These are phyloP conservation scores for Pythium vanterpoolii DNA, from an alignment of 352 stramenopile genomes.

Conservation along the genomic window DNA sequence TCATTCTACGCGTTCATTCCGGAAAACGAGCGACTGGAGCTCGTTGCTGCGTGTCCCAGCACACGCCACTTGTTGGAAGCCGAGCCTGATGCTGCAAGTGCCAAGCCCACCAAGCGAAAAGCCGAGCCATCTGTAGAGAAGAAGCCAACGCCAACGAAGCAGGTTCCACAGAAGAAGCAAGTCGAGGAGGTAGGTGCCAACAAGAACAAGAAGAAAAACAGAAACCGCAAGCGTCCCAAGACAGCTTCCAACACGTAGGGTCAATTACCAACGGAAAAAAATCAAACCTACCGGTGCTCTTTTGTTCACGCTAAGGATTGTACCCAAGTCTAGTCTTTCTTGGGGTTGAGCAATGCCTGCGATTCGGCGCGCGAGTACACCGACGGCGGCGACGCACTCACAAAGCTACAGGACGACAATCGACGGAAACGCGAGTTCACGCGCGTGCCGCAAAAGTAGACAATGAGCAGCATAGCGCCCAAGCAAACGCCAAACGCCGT, in stretches of 20 bases:
- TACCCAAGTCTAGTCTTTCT: constrained; percentile 15
- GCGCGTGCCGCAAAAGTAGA: constrained; percentile 77
- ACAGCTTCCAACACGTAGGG: neutral
- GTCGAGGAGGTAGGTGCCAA: neutral
- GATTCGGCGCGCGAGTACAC: constrained; percentile 46
- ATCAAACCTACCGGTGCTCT: neutral
- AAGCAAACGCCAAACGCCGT: constrained; percentile 77
- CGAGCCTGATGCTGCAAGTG: neutral
- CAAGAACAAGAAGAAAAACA: constrained; percentile 15
- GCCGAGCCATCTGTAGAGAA: neutral
- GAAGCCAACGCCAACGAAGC: neutral
- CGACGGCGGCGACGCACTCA: constrained; percentile 57
- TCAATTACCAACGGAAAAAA: neutral
- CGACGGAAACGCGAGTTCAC: constrained; percentile 77
- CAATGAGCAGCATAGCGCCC: constrained; percentile 62
- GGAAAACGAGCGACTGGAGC: constrained; percentile 65
- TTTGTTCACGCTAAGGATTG: neutral
- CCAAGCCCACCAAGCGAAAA: constrained; percentile 6
- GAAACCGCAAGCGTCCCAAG: constrained; percentile 20
- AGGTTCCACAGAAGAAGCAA: neutral
- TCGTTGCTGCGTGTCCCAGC: constrained; percentile 52
- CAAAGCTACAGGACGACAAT: constrained; percentile 69
- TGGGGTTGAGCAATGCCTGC: constrained; percentile 44
- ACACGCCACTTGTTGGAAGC: constrained; percentile 61
- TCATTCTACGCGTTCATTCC: constrained; percentile 79